Base-by-base conservation (phyloP, 1,139 yeast genomes). In the Torulaspora pretoriensis region DNA sequence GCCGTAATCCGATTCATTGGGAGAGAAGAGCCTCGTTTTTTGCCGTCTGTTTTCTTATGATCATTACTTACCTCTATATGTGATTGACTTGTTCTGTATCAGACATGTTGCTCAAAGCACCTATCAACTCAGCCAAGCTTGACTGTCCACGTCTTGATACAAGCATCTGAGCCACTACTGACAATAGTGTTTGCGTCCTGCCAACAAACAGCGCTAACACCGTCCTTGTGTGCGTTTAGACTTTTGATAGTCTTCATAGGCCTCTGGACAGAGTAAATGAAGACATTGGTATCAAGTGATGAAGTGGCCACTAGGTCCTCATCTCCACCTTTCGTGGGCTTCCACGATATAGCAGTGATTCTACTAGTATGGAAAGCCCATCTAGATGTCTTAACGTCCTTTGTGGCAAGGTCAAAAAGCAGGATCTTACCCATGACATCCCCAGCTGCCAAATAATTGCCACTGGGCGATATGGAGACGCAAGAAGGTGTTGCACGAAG, bases 351-450 rank as follows among this genome's bases (percentile, higher is more conserved):
- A 30, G 83, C 78, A 45, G 78, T 80, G 48, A 92, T 83, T 47
- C 77, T 80, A 46, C 95, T 82, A 2, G 90, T 84, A 64, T 94
- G 97, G 80, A 86, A 90, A 0, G 95, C 83, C 99, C 99, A 92
- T 61, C 97, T 78, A 0, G 94, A 80, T 1, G 97, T 89, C 37
- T 84, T 78, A 6, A 86, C 71, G 6, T 75, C 59, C 33, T 73
- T 77, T 38, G 80, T 80, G 1, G 68, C 65, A 13, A 78, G 63
- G 49, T 80, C 75, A 66, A 80, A 88, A 25, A 88, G 71, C 10
- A 82, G 69, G 54, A 88, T 86, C 63, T 92, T 92, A 31, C 98
- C 98, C 38, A 84, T 71, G 3, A 77, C 72, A 60, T 90, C 97
- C 40, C 97, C 97, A 19, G 83, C 87, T 0, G 97, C 97, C 22